phyloP scores from a whole-genome alignment of 805 yeast genomes.

The Candida railenensis region DNA sequence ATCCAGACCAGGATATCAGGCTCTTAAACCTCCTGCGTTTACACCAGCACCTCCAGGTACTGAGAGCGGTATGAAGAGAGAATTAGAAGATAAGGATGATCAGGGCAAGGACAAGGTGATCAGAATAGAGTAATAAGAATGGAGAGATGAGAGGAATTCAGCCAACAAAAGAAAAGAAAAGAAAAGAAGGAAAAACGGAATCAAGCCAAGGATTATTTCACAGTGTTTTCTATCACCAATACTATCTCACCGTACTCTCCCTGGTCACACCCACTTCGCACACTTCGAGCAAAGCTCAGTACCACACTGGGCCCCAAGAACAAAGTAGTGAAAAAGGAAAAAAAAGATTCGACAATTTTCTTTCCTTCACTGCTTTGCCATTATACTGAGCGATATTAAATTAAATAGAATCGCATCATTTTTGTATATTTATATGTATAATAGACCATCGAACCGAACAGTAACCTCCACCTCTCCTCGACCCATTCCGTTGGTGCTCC shows the following conservation, averaged over 20 bases:
- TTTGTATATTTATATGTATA: background rate
- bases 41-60: conserved; percentile 1
- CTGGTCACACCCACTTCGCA: too few species aligned
- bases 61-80: conserved; percentile 8
- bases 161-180: background rate
- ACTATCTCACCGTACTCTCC: too few species aligned
- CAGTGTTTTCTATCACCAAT: too few species aligned
- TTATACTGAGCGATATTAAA: too few species aligned
- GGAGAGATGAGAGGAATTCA: too few species aligned
- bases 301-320: too few species aligned
- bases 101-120: background rate
- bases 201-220: background rate
- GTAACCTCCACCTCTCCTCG: too few species aligned
- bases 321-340: too few species aligned
- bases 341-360: too few species aligned
- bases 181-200: background rate
- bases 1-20: conserved; percentile 9
- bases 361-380: too few species aligned
- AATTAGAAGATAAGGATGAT: conserved; percentile 6
- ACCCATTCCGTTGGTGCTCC: too few species aligned
- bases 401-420: background rate
- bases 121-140: background rate
- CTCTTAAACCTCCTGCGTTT: conserved; percentile 2
- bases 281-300: too few species aligned
- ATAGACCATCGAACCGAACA: background rate